Percentiles rank a stretch among this genome's conserved stretches.
Conservation (phyloP, 164 flowering plant genomes). For the Platanus orientalis region DNA sequence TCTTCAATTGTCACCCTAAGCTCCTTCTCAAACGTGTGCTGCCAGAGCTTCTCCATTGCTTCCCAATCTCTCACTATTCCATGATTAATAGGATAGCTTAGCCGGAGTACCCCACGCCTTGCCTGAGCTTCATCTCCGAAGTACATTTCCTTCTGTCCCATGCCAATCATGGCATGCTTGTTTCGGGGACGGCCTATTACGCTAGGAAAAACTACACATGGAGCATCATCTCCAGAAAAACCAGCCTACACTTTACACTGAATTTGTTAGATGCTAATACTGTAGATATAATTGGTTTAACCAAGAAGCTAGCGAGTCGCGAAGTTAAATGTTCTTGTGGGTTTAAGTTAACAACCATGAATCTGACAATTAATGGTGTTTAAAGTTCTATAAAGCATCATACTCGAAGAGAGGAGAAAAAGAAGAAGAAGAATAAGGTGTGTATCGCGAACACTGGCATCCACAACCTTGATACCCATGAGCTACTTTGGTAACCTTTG, state of each 20-base stretch:
- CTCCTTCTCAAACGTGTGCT: conserved; percentile 20
- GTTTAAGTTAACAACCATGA: too few species aligned
- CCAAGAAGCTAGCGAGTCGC: too few species aligned
- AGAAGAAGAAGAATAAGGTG: too few species aligned
- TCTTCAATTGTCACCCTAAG: conserved; percentile 23
- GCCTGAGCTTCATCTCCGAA: conserved; percentile 37
- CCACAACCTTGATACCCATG: too few species aligned
- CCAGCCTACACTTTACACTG: conserved; percentile 41
- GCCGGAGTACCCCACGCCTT: conserved; percentile 25
- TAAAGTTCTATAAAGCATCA: too few species aligned
- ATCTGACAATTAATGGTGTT: too few species aligned
- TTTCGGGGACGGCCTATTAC: conserved; percentile 26
- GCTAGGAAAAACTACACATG: conserved; percentile 31
- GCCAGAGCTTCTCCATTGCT: conserved; percentile 37
- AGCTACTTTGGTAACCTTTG: too few species aligned
- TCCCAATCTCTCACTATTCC: conserved; percentile 46
- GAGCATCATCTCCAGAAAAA: conserved; percentile 38
- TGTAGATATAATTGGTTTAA: background rate
- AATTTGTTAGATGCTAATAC: too few species aligned
- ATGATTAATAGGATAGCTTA: conserved; percentile 32
- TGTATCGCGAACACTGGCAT: too few species aligned
- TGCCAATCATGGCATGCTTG: conserved; percentile 26
- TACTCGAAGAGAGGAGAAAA: too few species aligned
- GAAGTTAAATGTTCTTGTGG: too few species aligned
- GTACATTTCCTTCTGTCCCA: conserved; percentile 27